Evolutionary conservation across 2,329 filamentous ascomycete genomes (phyloP), one percentile per base, ranked within the genome.

Genomic region (Aspergillus carbonarius): DNA sequence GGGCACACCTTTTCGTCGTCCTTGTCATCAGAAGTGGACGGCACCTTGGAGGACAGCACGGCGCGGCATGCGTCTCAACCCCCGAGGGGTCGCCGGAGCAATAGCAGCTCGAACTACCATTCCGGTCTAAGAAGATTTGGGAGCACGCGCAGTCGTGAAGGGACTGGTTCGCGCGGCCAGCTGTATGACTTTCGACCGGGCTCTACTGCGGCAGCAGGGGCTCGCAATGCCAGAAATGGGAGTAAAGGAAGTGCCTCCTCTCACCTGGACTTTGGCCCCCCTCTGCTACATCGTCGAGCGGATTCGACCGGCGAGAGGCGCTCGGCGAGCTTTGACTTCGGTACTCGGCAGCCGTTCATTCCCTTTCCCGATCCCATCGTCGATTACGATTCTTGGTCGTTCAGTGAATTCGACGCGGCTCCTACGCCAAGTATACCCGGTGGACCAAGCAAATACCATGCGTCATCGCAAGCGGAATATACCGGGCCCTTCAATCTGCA

Each of bases 361-460:
- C 40, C 69, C 8, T 69, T 73, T 62, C 72, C 74, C 0, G 79
- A 80, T 55, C 75, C 77, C 1, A 60, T 79, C 5, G 63, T 70
- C n/a, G 65, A 62, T 6, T 63, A 70, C 53, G 68, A 70, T 17
- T 59, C 65, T 13, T 60, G 66, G 9, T 37, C 67, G n/a, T 70
- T 76, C 52, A 85, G 89, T 67, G 69, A 65, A 18, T 87, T 88
- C 76, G 90, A 95, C 71, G 90, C 92, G 53, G 93, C 92, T 25
- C 93, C 93, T 13, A 93, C 89, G 37, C 93, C 93, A 5, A 93
- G 87, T 27, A 83, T 97, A 35, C 92, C 91, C 34, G 88, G 83
- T 50, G 93, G 93, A 5, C 91, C 93, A 57, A 86, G 92, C 62
- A 78, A 83, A 64, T 67, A 75, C 47, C 77, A 76, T 42, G 76